Percentiles rank a stretch among this genome's conserved stretches.
phyloP scores from a whole-genome alignment of 306 rosid genomes.

The Cucumis hystrix region DNA sequence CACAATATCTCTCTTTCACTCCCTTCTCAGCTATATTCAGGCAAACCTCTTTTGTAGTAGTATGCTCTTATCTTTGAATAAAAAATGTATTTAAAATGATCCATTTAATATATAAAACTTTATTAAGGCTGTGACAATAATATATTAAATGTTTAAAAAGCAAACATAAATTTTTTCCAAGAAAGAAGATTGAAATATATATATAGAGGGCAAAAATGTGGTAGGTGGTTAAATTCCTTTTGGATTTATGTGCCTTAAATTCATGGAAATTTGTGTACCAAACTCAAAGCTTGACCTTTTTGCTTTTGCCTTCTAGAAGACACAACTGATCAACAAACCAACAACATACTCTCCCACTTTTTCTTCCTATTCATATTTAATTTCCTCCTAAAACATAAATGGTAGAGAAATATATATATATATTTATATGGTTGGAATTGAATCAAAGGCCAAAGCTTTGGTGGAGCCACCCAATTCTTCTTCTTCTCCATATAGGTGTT shows the following conservation, averaged over 20 bases:
- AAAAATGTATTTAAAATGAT: too few species aligned
- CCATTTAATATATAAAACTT: too few species aligned
- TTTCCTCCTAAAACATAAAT: neutral
- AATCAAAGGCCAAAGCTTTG: neutral
- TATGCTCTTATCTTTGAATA: too few species aligned
- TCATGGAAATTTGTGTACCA: neutral
- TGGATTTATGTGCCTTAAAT: neutral
- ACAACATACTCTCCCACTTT: neutral
- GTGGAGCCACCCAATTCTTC: neutral
- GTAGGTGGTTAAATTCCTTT: neutral
- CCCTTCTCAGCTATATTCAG: too few species aligned
- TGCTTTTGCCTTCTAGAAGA: neutral
- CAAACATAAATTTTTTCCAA: too few species aligned
- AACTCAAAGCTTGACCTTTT: neutral
- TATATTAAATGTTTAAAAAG: too few species aligned
- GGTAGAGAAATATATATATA: neutral
- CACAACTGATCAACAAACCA: neutral
- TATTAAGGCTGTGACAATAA: too few species aligned
- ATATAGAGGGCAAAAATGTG: neutral
- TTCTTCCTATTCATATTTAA: neutral
- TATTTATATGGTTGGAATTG: neutral
- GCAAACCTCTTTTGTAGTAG: too few species aligned
- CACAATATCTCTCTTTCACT: too few species aligned
- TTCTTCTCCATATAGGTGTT: neutral
- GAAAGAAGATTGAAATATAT: too few species aligned